Base-by-base conservation (phyloP, 129 eudicot species). In the Sambucus nigra region DNA sequence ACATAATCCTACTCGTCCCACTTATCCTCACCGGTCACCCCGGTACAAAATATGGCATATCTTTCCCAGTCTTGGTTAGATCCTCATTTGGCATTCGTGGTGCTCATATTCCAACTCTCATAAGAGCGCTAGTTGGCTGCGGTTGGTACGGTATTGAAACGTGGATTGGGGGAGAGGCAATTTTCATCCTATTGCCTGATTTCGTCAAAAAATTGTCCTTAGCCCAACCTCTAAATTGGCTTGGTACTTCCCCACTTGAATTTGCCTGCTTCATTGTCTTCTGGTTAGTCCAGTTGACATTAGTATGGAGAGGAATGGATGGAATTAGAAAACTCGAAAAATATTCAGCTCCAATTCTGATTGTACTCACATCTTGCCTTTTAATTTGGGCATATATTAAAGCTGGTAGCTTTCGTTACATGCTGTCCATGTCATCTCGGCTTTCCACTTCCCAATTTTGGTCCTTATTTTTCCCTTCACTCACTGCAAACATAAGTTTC, bases 71-170 rank as follows among this genome's bases (percentile, higher is more conserved):
- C 31, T 35, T 89, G 59, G 95, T 95, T 2, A 52, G 98, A 49
- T 85, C 98, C 4, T 76, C 82, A 0, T 89, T 89, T 48, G 98
- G 95, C 11, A 76, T 89, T 53, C 79, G 69, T 0, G 98, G 98
- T 17, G 95, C 98, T 18, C 95, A 85, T 51, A 77, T 89, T 44
- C 95, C 95, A 0, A 89, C 95, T 39, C 76, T 89, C 5, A 74
- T 89, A 13, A 59, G 98, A 64, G 98, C 94, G 17, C 67, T 89
- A 20, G 84, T 89, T 12, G 95, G 95, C 19, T 89, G 98, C 62
- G 98, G 98, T 0, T 89, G 98, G 98, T 85, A 84, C 52, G 98
- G 98, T 4, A 89, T 89, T 63, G 98, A 85, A 55, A 75, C 95
- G 2, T 89, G 98, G 98, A 89, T 89, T 39, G 98, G 98, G 7